Evolutionary conservation across 129 eudicot genomes (phyloP), one percentile per base, ranked within the genome.

Genomic region (Tagetes erecta): DNA sequence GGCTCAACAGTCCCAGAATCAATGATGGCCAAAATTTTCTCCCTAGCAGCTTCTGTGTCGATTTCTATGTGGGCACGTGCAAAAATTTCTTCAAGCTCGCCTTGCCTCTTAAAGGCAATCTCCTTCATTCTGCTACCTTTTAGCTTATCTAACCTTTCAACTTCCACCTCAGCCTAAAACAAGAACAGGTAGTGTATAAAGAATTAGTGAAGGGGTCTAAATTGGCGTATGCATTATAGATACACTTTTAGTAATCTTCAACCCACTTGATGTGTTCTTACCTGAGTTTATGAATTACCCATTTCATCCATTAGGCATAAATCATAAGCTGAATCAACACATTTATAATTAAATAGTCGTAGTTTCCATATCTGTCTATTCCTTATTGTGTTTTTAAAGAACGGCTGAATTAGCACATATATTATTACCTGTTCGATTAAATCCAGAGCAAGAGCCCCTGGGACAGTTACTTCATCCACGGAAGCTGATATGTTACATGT

Each of bases 51-150:
- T 77, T 91, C 87, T 53, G 92, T 52, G 79, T 95, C 96, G 46
- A 91, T 85, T 87, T 95, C 99, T 60, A 91, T 71, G 81, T 95
- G 99, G 0, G 94, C 99, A 70, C 66, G 90, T 51, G 86, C 90
- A 80, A 83, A 91, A 50, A 95, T 95, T 74, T 91, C 91, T 77
- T 91, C 97, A 14, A 95, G 96, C 76, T 95, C 97, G 57, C 86
- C 74, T 76, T 95, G 97, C 76, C 76, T 95, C 88, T 95, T 88
- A 31, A 91, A 85, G 64, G 99, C 96, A 69, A 95, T 95, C 88
- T 95, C 99, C 83, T 95, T 91, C 99, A 95, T 95, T 82, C 88
- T 86, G 92, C 99, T 91, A 74, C 87, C 90, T 76, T 94, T 94
- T 0, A 94, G 87, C 80, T 86, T 91, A 87, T 94, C 97, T 69